phyloP scores from a whole-genome alignment of 768 basidiomycete species.

The Tricholoma sp. region DNA sequence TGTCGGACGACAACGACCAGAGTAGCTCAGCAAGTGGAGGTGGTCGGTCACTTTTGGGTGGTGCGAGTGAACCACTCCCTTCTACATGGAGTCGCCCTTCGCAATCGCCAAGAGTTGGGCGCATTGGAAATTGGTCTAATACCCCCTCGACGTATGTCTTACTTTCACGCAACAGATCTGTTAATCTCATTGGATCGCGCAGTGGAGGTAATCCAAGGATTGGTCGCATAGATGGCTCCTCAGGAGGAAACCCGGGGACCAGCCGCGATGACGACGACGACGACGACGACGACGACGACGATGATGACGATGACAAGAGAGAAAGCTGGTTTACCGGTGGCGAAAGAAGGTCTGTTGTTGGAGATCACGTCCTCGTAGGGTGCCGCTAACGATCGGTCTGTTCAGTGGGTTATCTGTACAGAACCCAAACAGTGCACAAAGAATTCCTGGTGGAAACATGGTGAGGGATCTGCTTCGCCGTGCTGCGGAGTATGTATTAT shows the following conservation, averaged over 20 bases:
- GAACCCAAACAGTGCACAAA: constrained; percentile 60
- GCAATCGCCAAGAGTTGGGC: constrained; percentile 38
- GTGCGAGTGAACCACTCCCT: constrained; percentile 43
- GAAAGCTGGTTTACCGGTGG: constrained; percentile 93
- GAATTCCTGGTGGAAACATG: constrained; percentile 49
- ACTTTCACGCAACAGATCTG: not conserved
- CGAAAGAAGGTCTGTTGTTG: constrained; percentile 64
- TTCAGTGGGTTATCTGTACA: constrained; percentile 82
- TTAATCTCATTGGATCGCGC: not conserved
- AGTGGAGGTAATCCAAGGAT: constrained; percentile 20
- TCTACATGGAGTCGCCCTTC: constrained; percentile 37
- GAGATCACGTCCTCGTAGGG: not conserved
- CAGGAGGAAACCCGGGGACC: constrained; percentile 10
- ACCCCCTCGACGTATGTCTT: constrained; percentile 14
- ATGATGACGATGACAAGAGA: constrained; percentile 48
- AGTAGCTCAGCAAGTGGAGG: constrained; percentile 23
- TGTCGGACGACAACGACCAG: constrained; percentile 31
- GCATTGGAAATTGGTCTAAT: constrained; percentile 48
- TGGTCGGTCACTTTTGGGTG: constrained; percentile 48
- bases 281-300: constrained; percentile 46
- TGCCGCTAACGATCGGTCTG: not conserved
- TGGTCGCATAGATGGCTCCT: constrained; percentile 23
- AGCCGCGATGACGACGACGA: constrained; percentile 30
- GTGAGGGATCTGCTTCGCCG: constrained; percentile 72
- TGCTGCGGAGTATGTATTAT: constrained; percentile 64